Base-by-base conservation (phyloP, 2,329 filamentous ascomycete species). In the Botrytis byssoidea region DNA sequence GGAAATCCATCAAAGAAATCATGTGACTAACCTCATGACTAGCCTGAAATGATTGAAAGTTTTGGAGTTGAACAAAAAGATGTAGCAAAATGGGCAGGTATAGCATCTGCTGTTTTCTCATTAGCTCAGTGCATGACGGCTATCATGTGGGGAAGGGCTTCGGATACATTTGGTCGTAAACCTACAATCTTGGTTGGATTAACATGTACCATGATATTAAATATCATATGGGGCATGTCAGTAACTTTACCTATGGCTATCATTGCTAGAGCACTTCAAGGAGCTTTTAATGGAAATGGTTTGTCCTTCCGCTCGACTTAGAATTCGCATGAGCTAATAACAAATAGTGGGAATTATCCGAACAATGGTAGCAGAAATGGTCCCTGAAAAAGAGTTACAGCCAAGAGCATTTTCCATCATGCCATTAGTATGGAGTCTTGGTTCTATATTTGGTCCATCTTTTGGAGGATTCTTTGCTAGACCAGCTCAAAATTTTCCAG, bases 351-450 rank as follows among this genome's bases (percentile, higher is more conserved):
- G 96, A 1, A 98, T 98, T 75, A 91, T 98, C 76, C 86, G 95
- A 77, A 97, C 94, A 25, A 94, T 96, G 84, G 94, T 98, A 3
- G 95, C 95, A 0, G 95, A 98, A 82, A 90, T 98, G 87, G 94
- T 97, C 2, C 93, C 94, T 0, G 90, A 96, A 81, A 94, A 88
- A 81, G 92, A 94, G 80, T 85, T 97, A 10, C 95, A 98, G 80
- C 95, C 95, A 0, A 86, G 90, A 70, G 96, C 96, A 0, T 98
- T 98, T 82, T 94, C 92, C 76, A 86, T 98, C 64, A 98, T 98
- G 95, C 95, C 95, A 6, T 84, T 98, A 25, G 93, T 92, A 65
- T 98, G 94, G 92, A 94, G 91, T 18, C 85, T 98, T 70, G 95
- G 95, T 0, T 92, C 90, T 51, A 93, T 97, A 55, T 92, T 97